phyloP scores from a whole-genome alignment of 139 green algal species.

The Coelastrella sp. region DNA sequence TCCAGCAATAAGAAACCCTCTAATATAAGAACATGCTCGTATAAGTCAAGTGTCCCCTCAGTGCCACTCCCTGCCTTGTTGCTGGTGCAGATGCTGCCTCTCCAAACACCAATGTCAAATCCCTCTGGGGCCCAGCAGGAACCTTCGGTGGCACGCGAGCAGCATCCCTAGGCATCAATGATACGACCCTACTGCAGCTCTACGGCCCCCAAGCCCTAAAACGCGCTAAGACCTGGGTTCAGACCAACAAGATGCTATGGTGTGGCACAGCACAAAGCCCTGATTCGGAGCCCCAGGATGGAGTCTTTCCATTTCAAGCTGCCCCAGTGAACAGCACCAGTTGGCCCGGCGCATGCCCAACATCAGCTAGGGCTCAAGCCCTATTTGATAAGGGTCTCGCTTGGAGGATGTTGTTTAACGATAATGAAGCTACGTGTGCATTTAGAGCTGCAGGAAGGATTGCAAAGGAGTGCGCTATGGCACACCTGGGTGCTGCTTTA shows the following conservation, averaged over 20 bases:
- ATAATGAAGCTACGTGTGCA: neutral
- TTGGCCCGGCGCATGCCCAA: neutral
- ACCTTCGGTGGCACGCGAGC: neutral
- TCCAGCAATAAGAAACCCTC: too few species aligned
- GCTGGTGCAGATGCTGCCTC: neutral
- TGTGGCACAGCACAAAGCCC: neutral
- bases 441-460: neutral
- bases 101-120: neutral
- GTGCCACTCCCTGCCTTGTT: neutral
- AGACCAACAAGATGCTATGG: constrained; percentile 8
- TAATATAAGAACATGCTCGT: too few species aligned
- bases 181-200: neutral
- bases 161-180: neutral
- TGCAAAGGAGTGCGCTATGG: neutral
- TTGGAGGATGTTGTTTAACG: neutral
- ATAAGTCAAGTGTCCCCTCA: too few species aligned
- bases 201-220: neutral
- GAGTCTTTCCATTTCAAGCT: neutral
- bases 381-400: neutral
- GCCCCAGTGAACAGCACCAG: neutral
- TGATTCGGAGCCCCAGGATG: neutral
- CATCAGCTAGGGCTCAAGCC: neutral
- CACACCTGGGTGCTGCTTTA: neutral
- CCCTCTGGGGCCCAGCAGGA: neutral
- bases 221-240: neutral